These are phyloP conservation scores for Diospyros kaki DNA, from an alignment of 148 eudicot species.

Conservation along the genomic window DNA sequence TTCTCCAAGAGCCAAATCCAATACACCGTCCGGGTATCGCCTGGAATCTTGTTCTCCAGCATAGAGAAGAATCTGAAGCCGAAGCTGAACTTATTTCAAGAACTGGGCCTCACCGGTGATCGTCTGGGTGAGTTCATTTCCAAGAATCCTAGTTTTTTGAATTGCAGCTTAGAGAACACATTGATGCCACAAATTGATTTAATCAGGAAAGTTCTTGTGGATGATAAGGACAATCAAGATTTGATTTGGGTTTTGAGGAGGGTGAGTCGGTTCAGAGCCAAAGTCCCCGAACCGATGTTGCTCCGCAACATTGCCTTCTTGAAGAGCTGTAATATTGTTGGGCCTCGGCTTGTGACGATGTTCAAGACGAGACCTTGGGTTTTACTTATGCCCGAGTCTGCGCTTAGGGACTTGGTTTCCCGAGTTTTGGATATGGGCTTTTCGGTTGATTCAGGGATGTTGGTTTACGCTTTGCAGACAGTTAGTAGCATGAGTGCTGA, in stretches of 20 bases:
- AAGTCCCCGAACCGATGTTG: constrained; percentile 6
- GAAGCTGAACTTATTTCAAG: constrained; percentile 13
- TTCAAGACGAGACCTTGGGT: constrained; percentile 19
- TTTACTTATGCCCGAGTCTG: not conserved
- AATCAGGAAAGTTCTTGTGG: not conserved
- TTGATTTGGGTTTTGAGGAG: constrained; percentile 9
- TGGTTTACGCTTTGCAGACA: constrained; percentile 21
- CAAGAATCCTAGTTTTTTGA: not conserved
- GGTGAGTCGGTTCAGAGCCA: not conserved
- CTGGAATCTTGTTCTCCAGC: constrained; percentile 2
- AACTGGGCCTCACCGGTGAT: constrained; percentile 8
- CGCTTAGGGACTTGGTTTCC: constrained; percentile 9
- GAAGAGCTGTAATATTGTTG: constrained; percentile 20
- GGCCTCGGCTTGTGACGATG: constrained; percentile 18
- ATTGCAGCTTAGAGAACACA: not conserved
- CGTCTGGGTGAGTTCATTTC: constrained; percentile 14
- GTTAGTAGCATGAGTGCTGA: constrained; percentile 16
- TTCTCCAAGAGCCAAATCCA: constrained; percentile 9
- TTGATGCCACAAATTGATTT: not conserved
- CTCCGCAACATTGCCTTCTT: constrained; percentile 8
- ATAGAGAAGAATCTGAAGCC: constrained; percentile 11
- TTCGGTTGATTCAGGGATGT: constrained; percentile 18
- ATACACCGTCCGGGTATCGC: not conserved
- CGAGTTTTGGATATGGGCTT: constrained; percentile 21
- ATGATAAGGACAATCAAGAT: constrained; percentile 4